These are phyloP conservation scores for Eucalyptus curtisii DNA, from an alignment of 345 rosid genomes.

Conservation along the genomic window DNA sequence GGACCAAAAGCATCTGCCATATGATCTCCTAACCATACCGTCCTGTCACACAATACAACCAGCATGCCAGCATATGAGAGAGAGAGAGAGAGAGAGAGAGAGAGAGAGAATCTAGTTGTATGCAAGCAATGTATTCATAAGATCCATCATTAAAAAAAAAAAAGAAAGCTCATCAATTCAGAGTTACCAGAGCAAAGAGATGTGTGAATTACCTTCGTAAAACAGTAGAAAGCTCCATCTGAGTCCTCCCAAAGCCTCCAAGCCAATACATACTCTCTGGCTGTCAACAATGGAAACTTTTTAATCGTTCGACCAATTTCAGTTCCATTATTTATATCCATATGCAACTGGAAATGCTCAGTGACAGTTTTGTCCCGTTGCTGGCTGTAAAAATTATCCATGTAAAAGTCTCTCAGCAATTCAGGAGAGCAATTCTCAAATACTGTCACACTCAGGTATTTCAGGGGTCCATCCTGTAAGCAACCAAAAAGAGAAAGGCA, in stretches of 20 bases:
- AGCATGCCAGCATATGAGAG: background rate
- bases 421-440: slow-evolving; percentile 68
- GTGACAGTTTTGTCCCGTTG: slow-evolving; percentile 80
- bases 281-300: slow-evolving; percentile 79
- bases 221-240: slow-evolving; percentile 68
- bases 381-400: slow-evolving; percentile 77
- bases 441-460: slow-evolving; percentile 59
- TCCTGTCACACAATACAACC: background rate
- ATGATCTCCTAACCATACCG: background rate
- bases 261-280: slow-evolving; percentile 74
- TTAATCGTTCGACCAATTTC: slow-evolving; percentile 78
- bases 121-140: background rate
- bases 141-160: background rate
- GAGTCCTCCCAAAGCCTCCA: slow-evolving; percentile 91
- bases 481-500: background rate
- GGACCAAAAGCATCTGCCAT: background rate
- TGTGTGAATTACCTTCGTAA: slow-evolving; percentile 46
- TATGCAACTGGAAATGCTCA: slow-evolving; percentile 54
- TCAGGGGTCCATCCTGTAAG: slow-evolving; percentile 71
- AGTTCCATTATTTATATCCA: slow-evolving; percentile 37
- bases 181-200: background rate
- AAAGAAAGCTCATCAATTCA: background rate
- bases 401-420: slow-evolving; percentile 63
- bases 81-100: too few species aligned
- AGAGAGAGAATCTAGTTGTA: background rate